A percentile compares a stretch with the other conserved stretches of the same genome.
phyloP scores from a whole-genome alignment of 2,329 filamentous ascomycete genomes.

The Botryotinia narcissicola region DNA sequence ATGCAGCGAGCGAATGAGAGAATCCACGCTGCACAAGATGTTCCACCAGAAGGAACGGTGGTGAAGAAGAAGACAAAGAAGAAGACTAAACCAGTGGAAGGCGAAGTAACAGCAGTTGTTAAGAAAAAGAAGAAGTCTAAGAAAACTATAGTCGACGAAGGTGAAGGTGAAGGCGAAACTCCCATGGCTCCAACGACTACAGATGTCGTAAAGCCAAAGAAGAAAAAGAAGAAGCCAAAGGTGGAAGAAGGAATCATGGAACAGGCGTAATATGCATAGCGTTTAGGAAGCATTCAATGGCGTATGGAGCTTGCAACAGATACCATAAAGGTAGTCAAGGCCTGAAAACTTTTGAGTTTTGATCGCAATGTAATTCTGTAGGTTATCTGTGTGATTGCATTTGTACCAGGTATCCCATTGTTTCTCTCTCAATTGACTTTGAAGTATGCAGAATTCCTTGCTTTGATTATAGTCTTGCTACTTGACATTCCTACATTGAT shows the following conservation, averaged over 20 bases:
- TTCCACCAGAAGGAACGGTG: constrained; percentile 57
- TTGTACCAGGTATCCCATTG: neutral
- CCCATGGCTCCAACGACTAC: constrained; percentile 21
- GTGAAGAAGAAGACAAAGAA: constrained; percentile 61
- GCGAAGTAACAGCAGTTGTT: constrained; percentile 25
- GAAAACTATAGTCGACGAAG: constrained; percentile 36
- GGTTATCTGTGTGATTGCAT: neutral
- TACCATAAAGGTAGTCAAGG: constrained; percentile 16
- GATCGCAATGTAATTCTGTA: neutral
- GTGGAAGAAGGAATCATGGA: constrained; percentile 24
- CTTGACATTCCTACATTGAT: neutral
- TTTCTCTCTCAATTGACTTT: neutral
- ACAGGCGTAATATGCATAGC: constrained; percentile 20
- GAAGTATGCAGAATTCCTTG: neutral
- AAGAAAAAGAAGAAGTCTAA: constrained; percentile 53
- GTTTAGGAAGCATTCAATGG: constrained; percentile 18
- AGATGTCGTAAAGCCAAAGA: constrained; percentile 43
- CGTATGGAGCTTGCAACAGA: constrained; percentile 20
- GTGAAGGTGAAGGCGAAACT: constrained; percentile 27
- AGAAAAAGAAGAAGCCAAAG: constrained; percentile 45
- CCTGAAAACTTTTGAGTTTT: neutral
- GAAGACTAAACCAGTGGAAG: constrained; percentile 38
- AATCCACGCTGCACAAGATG: constrained; percentile 68
- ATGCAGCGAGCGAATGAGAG: constrained; percentile 82
- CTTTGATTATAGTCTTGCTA: neutral